These are phyloP conservation scores for Penicillium sclerotigenum DNA, from an alignment of 2,329 filamentous ascomycete species.

Conservation along the genomic window DNA sequence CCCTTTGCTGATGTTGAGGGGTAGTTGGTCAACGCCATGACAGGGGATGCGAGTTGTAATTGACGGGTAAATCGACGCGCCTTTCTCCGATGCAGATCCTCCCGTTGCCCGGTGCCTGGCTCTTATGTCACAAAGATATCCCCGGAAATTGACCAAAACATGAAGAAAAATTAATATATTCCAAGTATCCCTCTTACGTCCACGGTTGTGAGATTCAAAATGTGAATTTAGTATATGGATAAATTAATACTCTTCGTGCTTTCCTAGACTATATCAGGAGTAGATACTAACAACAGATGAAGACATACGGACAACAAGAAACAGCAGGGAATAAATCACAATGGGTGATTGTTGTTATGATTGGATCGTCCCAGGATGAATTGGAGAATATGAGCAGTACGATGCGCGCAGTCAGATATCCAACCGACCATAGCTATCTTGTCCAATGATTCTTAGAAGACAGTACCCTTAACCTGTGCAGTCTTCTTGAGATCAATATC, in stretches of 20 bases:
- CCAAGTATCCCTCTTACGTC: too few species aligned
- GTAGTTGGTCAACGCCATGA: not conserved
- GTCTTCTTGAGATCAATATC: conserved; percentile 51
- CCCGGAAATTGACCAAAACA: too few species aligned
- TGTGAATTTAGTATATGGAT: too few species aligned
- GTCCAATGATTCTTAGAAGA: conserved; percentile 41
- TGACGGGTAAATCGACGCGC: conserved; percentile 16
- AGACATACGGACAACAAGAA: not conserved
- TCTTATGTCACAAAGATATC: too few species aligned
- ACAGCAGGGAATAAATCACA: not conserved
- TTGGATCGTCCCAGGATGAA: not conserved
- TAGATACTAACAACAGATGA: not conserved
- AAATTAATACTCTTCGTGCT: not conserved
- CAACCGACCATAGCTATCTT: not conserved
- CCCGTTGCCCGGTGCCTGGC: not conserved
- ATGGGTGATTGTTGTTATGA: too few species aligned
- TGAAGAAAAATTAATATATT: too few species aligned
- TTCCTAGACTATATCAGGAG: not conserved
- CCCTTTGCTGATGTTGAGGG: not conserved
- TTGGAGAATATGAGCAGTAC: not conserved
- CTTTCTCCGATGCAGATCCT: conserved; percentile 15
- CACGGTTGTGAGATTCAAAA: too few species aligned
- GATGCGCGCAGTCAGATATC: too few species aligned
- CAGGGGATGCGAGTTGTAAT: conserved; percentile 8
- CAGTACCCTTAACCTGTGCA: conserved; percentile 48